Evolutionary conservation across 1,284 basidiomycete species (phyloP), one percentile per base, ranked within the genome.

Genomic region (Pseudozyma hubeiensis): DNA sequence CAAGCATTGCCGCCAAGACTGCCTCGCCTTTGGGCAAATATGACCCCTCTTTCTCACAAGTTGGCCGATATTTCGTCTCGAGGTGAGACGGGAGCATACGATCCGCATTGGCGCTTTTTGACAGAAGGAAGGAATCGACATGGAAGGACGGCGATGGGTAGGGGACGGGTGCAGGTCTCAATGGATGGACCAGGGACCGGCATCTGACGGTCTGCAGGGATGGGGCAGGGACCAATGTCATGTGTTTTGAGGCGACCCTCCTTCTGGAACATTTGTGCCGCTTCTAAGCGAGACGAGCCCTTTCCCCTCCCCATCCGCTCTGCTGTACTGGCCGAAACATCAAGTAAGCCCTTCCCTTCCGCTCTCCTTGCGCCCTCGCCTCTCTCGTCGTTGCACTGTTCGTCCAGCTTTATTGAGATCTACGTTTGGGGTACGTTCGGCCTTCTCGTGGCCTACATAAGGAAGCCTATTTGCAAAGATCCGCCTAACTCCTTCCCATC

Each of bases 181-280:
- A 44, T 35, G 29, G n/a, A 35, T 24, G 39, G 47, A 37, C n/a
- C 48, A 34, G 43, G 10, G 39, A 55, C 50, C 57, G 57, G 54
- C 50, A 53, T 58, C 51, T 67, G 58, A 39, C 14, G 13, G 5
- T 31, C 30, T 43, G 64, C 64, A 62, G 57, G 53, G 48, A 52
- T 13, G n/a, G 53, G 17, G 43, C 35, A 59, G 35, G 39, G 60
- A 29, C 43, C 48, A 69, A 56, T 53, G 53, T 69, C 66, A 69
- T 64, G 61, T 60, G 66, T 69, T 64, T 69, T 69, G 60, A 49
- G 43, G 16, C 39, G 24, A 54, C 44, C 30, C 34, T 17, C 41
- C 24, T 53, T 44, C 30, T 43, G 51, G 41, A 44, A 53, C 29
- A 37, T 34, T 44, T 16, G 39, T 6, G n/a, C 47, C 29, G 37